phyloP scores from a whole-genome alignment of 169 alveolate genomes.

The Hepatocystis sp. region DNA sequence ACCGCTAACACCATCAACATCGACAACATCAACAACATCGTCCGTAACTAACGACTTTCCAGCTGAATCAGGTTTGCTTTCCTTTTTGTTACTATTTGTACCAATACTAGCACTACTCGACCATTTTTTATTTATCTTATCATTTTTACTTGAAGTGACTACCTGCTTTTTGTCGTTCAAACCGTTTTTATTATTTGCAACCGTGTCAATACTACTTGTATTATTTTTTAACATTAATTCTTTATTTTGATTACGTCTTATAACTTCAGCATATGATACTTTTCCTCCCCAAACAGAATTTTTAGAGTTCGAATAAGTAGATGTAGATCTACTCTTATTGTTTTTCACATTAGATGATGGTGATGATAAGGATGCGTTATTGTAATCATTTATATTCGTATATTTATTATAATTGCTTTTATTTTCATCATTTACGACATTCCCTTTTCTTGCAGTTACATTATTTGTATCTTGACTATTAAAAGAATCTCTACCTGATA shows the following conservation, averaged over 20 bases:
- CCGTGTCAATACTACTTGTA: no score
- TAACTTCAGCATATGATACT: conserved; percentile 72
- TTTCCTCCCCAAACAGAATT: conserved; percentile 73
- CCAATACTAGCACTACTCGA: neutral
- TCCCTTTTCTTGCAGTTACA: neutral
- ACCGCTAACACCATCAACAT: no score
- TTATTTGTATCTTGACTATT: no score
- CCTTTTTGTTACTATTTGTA: neutral
- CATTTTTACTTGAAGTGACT: neutral
- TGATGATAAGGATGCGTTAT: neutral
- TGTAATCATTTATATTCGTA: neutral
- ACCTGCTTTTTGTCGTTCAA: neutral
- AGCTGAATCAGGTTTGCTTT: neutral
- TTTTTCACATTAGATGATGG: neutral
- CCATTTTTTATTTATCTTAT: neutral
- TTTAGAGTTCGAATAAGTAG: conserved; percentile 25
- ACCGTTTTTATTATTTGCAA: neutral
- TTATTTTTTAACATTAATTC: no score
- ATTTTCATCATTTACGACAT: no score
- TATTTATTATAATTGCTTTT: neutral
- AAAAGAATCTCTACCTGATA: no score
- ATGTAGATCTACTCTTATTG: conserved; percentile 5
- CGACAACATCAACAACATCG: no score
- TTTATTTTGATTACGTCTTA: conserved; percentile 43
- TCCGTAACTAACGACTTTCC: no score